These are phyloP conservation scores for Auriscalpium orientale DNA, from an alignment of 768 basidiomycete species.

Conservation along the genomic window DNA sequence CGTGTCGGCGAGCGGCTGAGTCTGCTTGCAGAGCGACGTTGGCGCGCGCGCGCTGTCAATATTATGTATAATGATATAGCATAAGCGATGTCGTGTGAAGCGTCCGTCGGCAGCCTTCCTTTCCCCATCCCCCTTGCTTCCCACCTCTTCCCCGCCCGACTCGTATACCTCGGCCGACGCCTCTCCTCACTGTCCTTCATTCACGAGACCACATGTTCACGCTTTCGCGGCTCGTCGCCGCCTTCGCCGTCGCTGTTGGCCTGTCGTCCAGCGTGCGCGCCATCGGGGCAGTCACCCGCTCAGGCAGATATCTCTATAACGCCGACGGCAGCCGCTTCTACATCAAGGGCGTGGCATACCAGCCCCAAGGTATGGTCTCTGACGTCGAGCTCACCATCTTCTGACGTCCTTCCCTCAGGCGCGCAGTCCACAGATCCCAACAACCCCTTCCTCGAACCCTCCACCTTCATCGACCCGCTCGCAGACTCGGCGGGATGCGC, in stretches of 20 bases:
- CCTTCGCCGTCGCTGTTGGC: constrained; percentile 32
- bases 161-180: neutral
- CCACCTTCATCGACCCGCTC: constrained; percentile 75
- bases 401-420: neutral
- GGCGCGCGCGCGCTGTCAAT: too few species aligned
- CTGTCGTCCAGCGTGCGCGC: constrained; percentile 51
- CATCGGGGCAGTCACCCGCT: constrained; percentile 58
- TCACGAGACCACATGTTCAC: constrained; percentile 19
- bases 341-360: constrained; percentile 84
- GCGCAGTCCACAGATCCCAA: neutral
- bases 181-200: neutral
- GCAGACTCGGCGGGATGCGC: constrained; percentile 57
- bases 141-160: neutral
- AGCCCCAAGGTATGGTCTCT: constrained; percentile 55
- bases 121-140: neutral
- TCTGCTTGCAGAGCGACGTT: too few species aligned
- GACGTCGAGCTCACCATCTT: neutral
- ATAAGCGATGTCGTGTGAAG: too few species aligned
- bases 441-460: constrained; percentile 55
- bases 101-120: too few species aligned
- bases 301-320: constrained; percentile 77
- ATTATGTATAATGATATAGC: too few species aligned
- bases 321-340: constrained; percentile 73
- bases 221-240: constrained; percentile 16
- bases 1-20: too few species aligned